Evolutionary conservation across 129 eudicot species (phyloP).

Genomic region (Heracleum sosnowskyi): DNA sequence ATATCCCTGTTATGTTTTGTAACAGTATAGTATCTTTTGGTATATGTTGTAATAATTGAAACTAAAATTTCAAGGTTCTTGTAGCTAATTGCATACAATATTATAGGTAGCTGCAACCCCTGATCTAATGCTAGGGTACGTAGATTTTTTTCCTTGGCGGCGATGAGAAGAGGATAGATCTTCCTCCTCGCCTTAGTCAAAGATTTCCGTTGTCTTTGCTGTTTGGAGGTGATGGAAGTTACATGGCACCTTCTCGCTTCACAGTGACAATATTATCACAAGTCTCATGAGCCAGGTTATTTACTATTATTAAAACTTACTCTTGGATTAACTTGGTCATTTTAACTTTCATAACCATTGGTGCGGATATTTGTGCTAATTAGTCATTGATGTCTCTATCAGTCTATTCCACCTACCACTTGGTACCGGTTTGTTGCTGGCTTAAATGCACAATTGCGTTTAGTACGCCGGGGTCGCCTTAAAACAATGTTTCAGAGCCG

Average conservation of each 20-base stretch:
- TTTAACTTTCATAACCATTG: background rate
- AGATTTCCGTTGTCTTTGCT: conserved; percentile 79
- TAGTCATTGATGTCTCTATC: conserved; percentile 19
- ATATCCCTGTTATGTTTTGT: background rate
- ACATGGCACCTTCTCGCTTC: conserved; percentile 91
- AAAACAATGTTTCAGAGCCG: conserved; percentile 48
- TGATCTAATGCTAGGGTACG: conserved; percentile 87
- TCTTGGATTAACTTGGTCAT: background rate
- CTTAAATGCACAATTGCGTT: conserved; percentile 85
- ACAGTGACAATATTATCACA: conserved; percentile 71
- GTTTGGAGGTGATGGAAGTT: conserved; percentile 97
- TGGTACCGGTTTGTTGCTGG: conserved; percentile 99
- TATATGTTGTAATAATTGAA: background rate
- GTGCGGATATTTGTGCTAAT: conserved; percentile 2
- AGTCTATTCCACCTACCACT: conserved; percentile 90
- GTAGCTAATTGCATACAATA: conserved; percentile 10
- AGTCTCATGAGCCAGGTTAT: conserved; percentile 98
- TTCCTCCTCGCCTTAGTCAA: conserved; percentile 81
- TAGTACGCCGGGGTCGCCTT: conserved; percentile 70
- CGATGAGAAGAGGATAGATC: conserved; percentile 88
- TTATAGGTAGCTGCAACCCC: conserved; percentile 89
- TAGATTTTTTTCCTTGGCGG: conserved; percentile 98
- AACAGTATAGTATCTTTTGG: background rate
- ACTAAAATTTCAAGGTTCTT: background rate
- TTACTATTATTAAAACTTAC: background rate